Evolutionary conservation across 352 stramenopile genomes (phyloP), one percentile per base, ranked within the genome.

Genomic region (Globisporangium acanthophoron): DNA sequence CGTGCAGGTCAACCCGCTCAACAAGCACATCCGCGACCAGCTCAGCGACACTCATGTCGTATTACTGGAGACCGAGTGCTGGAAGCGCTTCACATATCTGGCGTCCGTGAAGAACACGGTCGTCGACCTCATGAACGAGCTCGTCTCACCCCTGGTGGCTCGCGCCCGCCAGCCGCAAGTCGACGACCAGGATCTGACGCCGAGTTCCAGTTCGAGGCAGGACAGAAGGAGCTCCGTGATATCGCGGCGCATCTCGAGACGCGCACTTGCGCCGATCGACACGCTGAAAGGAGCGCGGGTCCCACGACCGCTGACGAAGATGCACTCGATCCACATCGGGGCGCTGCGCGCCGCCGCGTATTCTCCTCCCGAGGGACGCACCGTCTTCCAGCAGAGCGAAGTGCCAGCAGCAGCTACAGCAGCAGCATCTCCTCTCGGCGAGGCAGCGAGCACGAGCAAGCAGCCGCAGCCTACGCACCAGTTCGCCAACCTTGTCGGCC

Each of bases 31-130:
- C 12, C 56, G 64, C 3, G 58, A 73, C 9, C 56, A 70, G 35
- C 56, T 88, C 7, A 66, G 71, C 18, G 74, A 86, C 16, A 54
- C 66, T 0, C 60, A 77, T 21, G n/a, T 88, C 4, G 56, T 54
- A 5, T 29, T 56, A 0, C 64, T 90, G 0, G 78, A 88, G 47
- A 61, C 44, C 0, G 80, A 90, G 46, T 81, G 72, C 57, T 90
- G 80, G 80, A 45, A 61, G 1, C 70, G 80, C 6, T 80, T 66
- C 40, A 74, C 71, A 20, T 73, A 76, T 21, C 54, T 85, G 2
- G 62, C 67, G 11, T 48, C 61, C 3, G 58, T 86, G 13, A 59
- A 76, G 27, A 66, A 71, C 54, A 57, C 35, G 0, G 61, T 82
- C 0, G 55, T 11, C 1, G 63, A 69, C 2, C 59, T 84, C 35